Evolutionary conservation across 73 alveolate genomes (phyloP).

Genomic region (Uronychia binucleata): DNA sequence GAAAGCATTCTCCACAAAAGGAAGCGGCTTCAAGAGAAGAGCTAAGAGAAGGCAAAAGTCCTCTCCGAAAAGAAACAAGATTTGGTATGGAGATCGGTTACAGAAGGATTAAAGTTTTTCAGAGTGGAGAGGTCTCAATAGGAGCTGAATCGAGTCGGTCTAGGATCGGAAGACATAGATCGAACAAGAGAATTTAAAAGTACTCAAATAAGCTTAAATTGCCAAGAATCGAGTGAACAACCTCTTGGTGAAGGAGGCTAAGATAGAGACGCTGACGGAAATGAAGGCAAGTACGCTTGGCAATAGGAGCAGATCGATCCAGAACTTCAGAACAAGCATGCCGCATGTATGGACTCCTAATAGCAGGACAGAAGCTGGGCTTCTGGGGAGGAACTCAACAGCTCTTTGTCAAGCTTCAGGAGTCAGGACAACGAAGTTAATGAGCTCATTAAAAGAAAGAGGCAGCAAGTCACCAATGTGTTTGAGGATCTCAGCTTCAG

Average conservation of each 20-base stretch:
- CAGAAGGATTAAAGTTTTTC: background rate
- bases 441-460: background rate
- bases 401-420: background rate
- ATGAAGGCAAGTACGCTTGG: background rate
- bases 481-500: background rate
- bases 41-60: too few relatives aligned
- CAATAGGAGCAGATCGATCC: background rate
- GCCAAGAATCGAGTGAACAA: background rate
- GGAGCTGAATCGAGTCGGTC: background rate
- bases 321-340: background rate
- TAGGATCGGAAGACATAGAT: background rate
- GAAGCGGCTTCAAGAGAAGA: too few relatives aligned
- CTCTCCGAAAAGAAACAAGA: too few relatives aligned
- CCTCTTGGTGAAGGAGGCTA: background rate
- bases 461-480: background rate
- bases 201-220: background rate
- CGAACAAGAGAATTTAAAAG: background rate
- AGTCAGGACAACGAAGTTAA: background rate
- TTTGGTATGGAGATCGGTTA: background rate
- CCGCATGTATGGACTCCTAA: background rate
- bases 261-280: background rate
- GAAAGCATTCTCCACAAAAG: too few relatives aligned
- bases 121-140: background rate
- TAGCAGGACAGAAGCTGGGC: background rate
- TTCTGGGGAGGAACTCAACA: background rate